Base-by-base conservation (phyloP, 2,329 filamentous ascomycete genomes). In the Pestalotiopsis sp. region DNA sequence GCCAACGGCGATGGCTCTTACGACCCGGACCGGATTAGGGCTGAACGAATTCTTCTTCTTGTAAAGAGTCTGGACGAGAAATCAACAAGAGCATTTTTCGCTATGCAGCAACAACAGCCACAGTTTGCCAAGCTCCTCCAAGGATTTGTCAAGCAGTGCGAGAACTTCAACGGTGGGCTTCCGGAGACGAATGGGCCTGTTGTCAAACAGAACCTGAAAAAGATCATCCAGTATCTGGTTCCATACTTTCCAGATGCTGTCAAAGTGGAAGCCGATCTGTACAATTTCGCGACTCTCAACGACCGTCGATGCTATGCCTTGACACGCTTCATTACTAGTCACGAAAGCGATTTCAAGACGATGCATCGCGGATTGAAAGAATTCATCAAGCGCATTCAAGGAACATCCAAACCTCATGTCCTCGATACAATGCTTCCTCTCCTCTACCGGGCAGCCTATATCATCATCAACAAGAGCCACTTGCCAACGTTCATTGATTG, bases 381-480 rank as follows among this genome's bases (percentile, higher is more conserved):
- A 82, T 84, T 98, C 49, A 89, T 91, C 58, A 96, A 94, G 81
- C 91, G 94, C 69, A 86, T 97, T 45, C 92, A 95, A 73, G 87
- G 89, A 67, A 89, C 89, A 25, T 84, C 91, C 61, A 86, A 87
- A 67, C 80, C 88, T n/a, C 84, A 84, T 36, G 85, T 96, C 61
- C 82, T 97, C 3, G 94, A 97, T 45, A 97, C 94, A 0, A 79
- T 99, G 31, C 88, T 91, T 5, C 92, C 94, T 4, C 85, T 99
- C 17, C 84, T 98, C 4, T 97, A 97, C 78, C 90, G 94, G 58
- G 91, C 91, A 67, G 92, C 94, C 41, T 91, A 94, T 69, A 86
- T 99, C 71, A 88, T 97, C 72, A 98, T 97, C 83, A 99, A 98
- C 82, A 91, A 93, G 76, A 98, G 95, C 78, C 95, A 99, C 78